Base-by-base conservation (phyloP, 352 stramenopile species). In the Phytopythium boreale region DNA sequence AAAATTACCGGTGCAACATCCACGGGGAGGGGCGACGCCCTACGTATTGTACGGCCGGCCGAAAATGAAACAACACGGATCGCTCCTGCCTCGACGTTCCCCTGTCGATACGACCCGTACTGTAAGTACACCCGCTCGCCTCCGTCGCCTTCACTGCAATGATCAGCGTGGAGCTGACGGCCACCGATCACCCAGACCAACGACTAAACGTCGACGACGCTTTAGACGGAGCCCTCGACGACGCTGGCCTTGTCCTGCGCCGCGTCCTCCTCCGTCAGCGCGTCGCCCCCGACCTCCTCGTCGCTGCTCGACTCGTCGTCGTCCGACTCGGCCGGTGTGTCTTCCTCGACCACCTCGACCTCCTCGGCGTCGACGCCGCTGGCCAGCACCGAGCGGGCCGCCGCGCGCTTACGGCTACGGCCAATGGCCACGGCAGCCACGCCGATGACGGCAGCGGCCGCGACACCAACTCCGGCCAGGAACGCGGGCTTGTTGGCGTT, bases 191-290 rank as follows among this genome's bases (percentile, higher is more conserved):
- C 43, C 19, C n/a, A 26, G 22, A 31, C 46, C 46, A 26, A 50
- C 46, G 46, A 52, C 46, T 7, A 26, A 8, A n/a, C 51, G 10
- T 11, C 51, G 20, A 41, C 51, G 20, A 41, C 27, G 15, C 22
- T 12, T 84, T 83, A 88, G 64, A 88, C 79, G 12, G 79, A 88
- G 27, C 75, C 79, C 74, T 88, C 79, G 36, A 88, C 79, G 55
- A 88, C 72, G 62, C 72, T 76, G 39, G 71, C 61, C 62, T 82
- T 80, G 59, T 77, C 66, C 51, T 77, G 68, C 10, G 67, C 64
- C 58, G 57, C 61, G 49, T 63, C 62, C 34, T 69, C 59, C 61
- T 77, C 56, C 63, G 66, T 72, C 51, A 75, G 50, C 19, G 63
- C 69, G 61, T 72, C 74, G 36, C 66, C 67, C 47, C 66, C 61